phyloP scores from a whole-genome alignment of 208 protist species.

The Phytomonas francai region DNA sequence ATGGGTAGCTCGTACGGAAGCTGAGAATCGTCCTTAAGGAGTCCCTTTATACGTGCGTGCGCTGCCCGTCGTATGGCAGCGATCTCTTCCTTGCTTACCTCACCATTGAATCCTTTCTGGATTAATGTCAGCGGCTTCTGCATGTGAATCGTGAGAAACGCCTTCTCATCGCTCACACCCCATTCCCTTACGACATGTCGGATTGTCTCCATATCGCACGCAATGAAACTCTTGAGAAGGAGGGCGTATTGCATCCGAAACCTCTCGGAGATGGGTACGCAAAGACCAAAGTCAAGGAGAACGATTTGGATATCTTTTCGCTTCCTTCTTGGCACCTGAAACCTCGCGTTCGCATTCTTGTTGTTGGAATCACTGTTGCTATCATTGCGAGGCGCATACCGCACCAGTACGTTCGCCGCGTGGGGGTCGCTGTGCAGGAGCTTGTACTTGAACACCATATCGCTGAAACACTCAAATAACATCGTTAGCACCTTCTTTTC shows the following conservation, averaged over 20 bases:
- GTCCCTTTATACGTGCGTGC: constrained; percentile 27
- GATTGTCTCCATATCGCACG: constrained; percentile 46
- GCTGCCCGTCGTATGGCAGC: constrained; percentile 35
- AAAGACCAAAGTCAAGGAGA: constrained; percentile 78
- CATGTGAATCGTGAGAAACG: constrained; percentile 72
- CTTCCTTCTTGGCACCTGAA: not conserved
- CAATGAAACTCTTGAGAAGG: constrained; percentile 71
- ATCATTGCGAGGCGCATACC: constrained; percentile 16
- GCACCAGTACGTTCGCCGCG: constrained; percentile 89
- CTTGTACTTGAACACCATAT: constrained; percentile 92
- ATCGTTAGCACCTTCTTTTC: constrained; percentile 37
- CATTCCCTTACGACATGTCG: constrained; percentile 41
- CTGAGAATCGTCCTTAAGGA: constrained; percentile 42
- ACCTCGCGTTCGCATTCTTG: not conserved
- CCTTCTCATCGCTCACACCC: constrained; percentile 60
- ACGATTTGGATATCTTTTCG: constrained; percentile 46
- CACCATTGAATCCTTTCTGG: constrained; percentile 36
- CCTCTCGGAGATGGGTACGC: constrained; percentile 45
- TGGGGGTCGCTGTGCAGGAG: constrained; percentile 93
- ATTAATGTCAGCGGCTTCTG: constrained; percentile 63
- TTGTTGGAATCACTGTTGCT: not conserved
- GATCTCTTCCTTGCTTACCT: constrained; percentile 67
- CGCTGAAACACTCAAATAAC: constrained; percentile 81
- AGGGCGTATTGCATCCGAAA: constrained; percentile 80
- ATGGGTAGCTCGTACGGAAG: constrained; percentile 69